Base-by-base conservation (phyloP, 2,329 filamentous ascomycete genomes). In the Coniochaeta pulveracea region DNA sequence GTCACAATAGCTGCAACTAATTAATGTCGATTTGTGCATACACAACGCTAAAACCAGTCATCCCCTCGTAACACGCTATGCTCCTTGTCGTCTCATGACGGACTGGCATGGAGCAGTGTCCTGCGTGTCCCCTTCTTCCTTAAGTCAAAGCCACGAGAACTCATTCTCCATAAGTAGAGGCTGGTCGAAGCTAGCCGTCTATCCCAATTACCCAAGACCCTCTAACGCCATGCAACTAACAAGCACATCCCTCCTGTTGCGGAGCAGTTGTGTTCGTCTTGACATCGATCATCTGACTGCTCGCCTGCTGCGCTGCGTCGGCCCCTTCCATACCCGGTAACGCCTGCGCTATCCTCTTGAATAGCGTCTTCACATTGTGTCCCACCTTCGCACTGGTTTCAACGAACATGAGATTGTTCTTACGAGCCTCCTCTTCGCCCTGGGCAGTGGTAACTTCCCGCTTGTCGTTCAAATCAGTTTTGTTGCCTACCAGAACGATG, bases 401-500 rank as follows among this genome's bases (percentile, higher is more conserved):
- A 48, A 98, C 91, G 53, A 98, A 98, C 84, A 98, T 95, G 46
- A 95, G 66, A 45, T 91, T 91, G 60, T 94, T 89, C 69, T 89
- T 89, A 73, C 93, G 94, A 26, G 89, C 89, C 63, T 98, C 91
- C 49, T 96, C 91, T 59, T 98, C 91, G 39, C 91, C 91, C 60
- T 96, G 88, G 52, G 84, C 80, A 22, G 86, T 93, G 26, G 89
- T 98, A 40, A 98, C 91, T 61, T 98, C 89, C 35, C 91, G 76
- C 72, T 95, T 96, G 60, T 98, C 91, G 59, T 91, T 93, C 58
- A 98, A 61, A 69, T 98, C 91, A 27, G 91, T 98, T 77, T 98
- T 98, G 70, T 98, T 98, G 45, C 91, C 91, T 24, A 98, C 93
- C 29, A 98, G 66, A 29, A 98, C 91, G 50, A 98, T 96, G 50